Conservation (phyloP, 345 rosid species). For the Ceriops zippeliana region DNA sequence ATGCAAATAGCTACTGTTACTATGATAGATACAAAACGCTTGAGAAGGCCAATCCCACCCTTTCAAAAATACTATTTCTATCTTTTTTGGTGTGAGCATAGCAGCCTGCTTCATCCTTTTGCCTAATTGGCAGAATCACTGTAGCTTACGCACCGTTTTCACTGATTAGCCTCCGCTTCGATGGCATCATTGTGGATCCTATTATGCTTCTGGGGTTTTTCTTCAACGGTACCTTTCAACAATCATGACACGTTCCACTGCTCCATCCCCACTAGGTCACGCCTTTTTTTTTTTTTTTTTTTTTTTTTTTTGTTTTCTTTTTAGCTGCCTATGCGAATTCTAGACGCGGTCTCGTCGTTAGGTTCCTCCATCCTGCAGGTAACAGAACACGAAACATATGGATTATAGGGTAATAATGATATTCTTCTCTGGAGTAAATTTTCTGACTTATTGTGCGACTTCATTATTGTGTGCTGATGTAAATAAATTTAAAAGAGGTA, state of each 20-base stretch:
- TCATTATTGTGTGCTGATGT: no score
- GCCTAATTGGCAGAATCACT: not conserved
- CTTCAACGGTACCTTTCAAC: not conserved
- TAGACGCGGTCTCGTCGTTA: not conserved
- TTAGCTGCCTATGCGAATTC: not conserved
- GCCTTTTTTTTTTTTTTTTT: no score
- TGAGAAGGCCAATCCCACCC: not conserved
- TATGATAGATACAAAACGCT: not conserved
- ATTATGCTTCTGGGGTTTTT: not conserved
- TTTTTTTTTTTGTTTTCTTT: no score
- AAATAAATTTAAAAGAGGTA: no score
- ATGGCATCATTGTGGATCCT: not conserved
- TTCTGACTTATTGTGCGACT: no score
- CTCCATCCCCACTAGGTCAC: not conserved
- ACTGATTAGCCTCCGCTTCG: not conserved
- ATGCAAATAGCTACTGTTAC: not conserved
- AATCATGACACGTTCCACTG: not conserved
- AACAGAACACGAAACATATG: no score
- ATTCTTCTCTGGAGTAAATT: no score
- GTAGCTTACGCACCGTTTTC: not conserved
- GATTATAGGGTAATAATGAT: no score
- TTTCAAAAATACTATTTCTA: not conserved
- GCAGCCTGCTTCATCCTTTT: not conserved
- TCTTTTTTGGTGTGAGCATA: not conserved
- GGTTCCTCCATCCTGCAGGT: not conserved